Evolutionary conservation across 2,329 filamentous ascomycete genomes (phyloP), one percentile per base, ranked within the genome.

Genomic region (Biscogniauxia marginata): DNA sequence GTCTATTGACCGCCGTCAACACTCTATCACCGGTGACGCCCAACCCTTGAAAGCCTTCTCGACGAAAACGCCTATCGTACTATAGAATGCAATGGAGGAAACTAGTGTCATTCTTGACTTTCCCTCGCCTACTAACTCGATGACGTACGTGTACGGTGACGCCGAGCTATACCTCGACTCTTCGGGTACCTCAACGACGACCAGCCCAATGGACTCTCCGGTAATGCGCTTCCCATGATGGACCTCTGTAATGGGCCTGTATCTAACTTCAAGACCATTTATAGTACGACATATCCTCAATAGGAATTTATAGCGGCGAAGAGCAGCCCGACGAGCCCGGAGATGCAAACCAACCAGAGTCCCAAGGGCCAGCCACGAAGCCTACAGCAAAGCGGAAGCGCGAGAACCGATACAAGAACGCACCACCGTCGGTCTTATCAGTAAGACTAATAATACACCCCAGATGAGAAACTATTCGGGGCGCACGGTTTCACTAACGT

Each of bases 401-500:
- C 20, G 78, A 80, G 61, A 81, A 80, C 67, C 72, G 79, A 49
- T 82, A 82, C 62, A 80, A 81, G 65, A 80, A 82, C 54, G 79
- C 79, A 1, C 76, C 79, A 1, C 77, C 77, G 0, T 76, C 77
- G 4, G 79, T 81, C 11, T 68, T 81, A 54, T 78, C 74, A 55
- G 79, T 80, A 73, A 68, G 77, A 48, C 21, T 18, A 9, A 34
- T 49, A 23, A 55, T 50, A 25, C 5, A 46, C 44, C n/a, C n/a
- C n/a, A 46, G 20, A 39, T 39, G 24, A 30, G 1, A 13, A 3
- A 6, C 13, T 23, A 34, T 11, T 19, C 13, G 8, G 7, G 19
- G n/a, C 13, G 20, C 8, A 1, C 19, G 13, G 20, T 50, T 18
- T 45, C 50, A 44, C 65, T 65, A 49, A 65, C 46, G 11, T 55